Percentiles rank a stretch among this genome's conserved stretches.
Conservation (phyloP, 2,329 filamentous ascomycete genomes). For the Parastagonospora nodorum region DNA sequence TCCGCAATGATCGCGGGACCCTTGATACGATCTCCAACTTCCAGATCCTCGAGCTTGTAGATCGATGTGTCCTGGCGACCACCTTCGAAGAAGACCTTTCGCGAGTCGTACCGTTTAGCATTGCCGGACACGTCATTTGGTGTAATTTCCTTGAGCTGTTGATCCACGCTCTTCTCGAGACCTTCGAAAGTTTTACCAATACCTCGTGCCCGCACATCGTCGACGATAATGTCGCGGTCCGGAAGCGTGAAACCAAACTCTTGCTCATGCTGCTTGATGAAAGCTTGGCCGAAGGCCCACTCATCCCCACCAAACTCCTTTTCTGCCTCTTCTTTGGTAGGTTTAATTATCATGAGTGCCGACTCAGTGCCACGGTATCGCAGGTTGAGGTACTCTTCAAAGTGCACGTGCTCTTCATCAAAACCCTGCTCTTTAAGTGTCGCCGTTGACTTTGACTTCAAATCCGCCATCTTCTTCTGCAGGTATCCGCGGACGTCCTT, state of each 20-base stretch:
- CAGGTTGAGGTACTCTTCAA: slow-evolving; percentile 95
- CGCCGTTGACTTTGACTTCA: slow-evolving; percentile 74
- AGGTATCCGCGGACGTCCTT: slow-evolving; percentile 66
- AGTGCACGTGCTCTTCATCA: slow-evolving; percentile 71
- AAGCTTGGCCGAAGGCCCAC: slow-evolving; percentile 84
- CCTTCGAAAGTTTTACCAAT: slow-evolving; percentile 88
- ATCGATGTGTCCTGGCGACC: slow-evolving; percentile 78
- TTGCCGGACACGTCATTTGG: slow-evolving; percentile 60
- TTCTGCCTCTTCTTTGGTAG: slow-evolving; percentile 64
- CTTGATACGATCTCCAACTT: slow-evolving; percentile 71
- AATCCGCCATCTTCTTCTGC: slow-evolving; percentile 73
- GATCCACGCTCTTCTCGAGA: slow-evolving; percentile 79
- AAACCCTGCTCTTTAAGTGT: slow-evolving; percentile 81
- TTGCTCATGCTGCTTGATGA: slow-evolving; percentile 84
- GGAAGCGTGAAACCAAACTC: slow-evolving; percentile 91
- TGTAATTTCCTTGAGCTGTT: slow-evolving; percentile 75
- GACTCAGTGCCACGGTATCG: slow-evolving; percentile 89
- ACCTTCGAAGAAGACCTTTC: slow-evolving; percentile 82
- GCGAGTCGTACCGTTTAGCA: slow-evolving; percentile 69
- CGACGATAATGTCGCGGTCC: slow-evolving; percentile 85
- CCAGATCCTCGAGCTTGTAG: slow-evolving; percentile 78
- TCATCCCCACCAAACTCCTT: slow-evolving; percentile 66
- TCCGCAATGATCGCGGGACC: slow-evolving; percentile 89
- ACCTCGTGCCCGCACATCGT: slow-evolving; percentile 85
- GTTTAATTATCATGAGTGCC: slow-evolving; percentile 85